Evolutionary conservation across 2,329 filamentous ascomycete genomes (phyloP).

Genomic region (Aureobasidium uvarum): DNA sequence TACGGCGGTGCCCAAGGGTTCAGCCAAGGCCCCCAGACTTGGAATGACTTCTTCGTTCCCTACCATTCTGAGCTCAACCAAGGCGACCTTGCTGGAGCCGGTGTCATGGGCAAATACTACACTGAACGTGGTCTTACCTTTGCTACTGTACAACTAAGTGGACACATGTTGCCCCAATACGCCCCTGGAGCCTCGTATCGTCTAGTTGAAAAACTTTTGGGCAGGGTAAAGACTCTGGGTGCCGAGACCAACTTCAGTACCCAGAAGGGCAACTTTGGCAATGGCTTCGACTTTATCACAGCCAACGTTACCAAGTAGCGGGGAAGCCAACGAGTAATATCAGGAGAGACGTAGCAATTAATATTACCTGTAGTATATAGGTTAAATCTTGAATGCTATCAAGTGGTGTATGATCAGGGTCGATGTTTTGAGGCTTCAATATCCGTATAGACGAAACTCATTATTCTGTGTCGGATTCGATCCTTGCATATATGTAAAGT

Average conservation of each 20-base stretch:
- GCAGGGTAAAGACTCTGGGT: slow-evolving; percentile 60
- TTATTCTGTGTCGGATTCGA: no score
- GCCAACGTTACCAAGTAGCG: slow-evolving; percentile 20
- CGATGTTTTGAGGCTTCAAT: no score
- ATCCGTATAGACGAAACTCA: no score
- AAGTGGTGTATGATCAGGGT: no score
- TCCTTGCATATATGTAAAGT: no score
- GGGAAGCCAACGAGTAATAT: no score
- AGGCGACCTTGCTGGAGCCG: slow-evolving; percentile 57
- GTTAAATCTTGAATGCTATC: no score
- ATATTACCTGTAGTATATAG: no score
- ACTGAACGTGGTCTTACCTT: slow-evolving; percentile 75
- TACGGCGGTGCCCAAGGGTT: slow-evolving; percentile 73
- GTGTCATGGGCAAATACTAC: slow-evolving; percentile 67
- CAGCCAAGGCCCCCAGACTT: slow-evolving; percentile 52
- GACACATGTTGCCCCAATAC: slow-evolving; percentile 69
- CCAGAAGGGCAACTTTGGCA: slow-evolving; percentile 37
- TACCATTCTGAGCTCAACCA: slow-evolving; percentile 53
- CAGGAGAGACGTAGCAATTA: no score
- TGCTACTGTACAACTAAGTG: slow-evolving; percentile 61
- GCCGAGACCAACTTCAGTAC: slow-evolving; percentile 41
- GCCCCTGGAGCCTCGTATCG: slow-evolving; percentile 66
- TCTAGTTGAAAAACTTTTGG: slow-evolving; percentile 72
- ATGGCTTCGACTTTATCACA: slow-evolving; percentile 27
- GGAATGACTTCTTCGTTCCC: slow-evolving; percentile 66